phyloP scores from a whole-genome alignment of 768 basidiomycete species.

The Megacollybia marginata region DNA sequence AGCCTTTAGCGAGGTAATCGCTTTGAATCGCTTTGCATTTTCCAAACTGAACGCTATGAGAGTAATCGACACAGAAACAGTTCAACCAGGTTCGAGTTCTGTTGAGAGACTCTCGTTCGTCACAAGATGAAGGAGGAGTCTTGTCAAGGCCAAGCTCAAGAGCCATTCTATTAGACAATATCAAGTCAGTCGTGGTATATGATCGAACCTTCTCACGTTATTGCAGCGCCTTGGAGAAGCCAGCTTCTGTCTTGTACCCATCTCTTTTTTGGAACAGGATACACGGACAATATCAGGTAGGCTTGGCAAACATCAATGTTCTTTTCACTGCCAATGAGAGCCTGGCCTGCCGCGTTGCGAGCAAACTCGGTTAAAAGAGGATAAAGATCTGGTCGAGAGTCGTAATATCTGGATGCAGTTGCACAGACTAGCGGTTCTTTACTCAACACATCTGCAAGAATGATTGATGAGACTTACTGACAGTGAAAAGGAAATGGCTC shows the following conservation, averaged over 20 bases:
- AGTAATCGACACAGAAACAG: constrained; percentile 70
- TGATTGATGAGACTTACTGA: constrained; percentile 29
- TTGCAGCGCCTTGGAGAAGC: constrained; percentile 66
- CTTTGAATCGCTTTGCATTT: constrained; percentile 64
- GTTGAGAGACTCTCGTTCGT: constrained; percentile 61
- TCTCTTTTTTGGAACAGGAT: constrained; percentile 52
- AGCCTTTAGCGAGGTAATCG: constrained; percentile 49
- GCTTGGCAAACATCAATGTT: constrained; percentile 78
- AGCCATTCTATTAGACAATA: constrained; percentile 42
- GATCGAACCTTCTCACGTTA: constrained; percentile 31
- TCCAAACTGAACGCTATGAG: constrained; percentile 68
- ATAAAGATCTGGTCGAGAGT: constrained; percentile 47
- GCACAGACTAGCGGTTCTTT: constrained; percentile 47
- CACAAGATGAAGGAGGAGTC: constrained; percentile 37
- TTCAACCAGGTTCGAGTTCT: constrained; percentile 69
- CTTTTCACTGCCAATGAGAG: constrained; percentile 52
- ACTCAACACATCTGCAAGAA: not conserved
- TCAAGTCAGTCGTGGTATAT: not conserved
- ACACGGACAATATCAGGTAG: constrained; percentile 59
- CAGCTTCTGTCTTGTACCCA: constrained; percentile 71
- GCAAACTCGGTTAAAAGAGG: constrained; percentile 54
- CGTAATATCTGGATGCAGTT: constrained; percentile 60
- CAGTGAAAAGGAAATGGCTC: constrained; percentile 54
- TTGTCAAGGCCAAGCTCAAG: constrained; percentile 65
- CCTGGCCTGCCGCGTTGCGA: constrained; percentile 49